Base-by-base conservation (phyloP, 306 rosid species). In the Lathyrus aphaca region DNA sequence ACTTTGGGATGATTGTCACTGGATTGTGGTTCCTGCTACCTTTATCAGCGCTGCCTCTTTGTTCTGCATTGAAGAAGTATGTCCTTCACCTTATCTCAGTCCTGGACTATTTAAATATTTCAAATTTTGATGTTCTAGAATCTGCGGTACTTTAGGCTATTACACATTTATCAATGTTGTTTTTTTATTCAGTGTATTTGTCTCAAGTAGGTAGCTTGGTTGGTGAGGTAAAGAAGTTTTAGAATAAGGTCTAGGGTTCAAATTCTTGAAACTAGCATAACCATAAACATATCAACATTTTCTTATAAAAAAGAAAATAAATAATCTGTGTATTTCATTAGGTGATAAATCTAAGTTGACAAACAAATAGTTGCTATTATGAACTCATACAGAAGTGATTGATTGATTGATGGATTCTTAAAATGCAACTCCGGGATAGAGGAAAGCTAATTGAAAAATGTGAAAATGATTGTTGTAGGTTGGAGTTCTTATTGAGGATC, bases 401-500 rank as follows among this genome's bases (percentile, higher is more conserved):
- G 23, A 16, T 64, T 27, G 60, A 51, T 71, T 23, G 51, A 50
- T 71, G 48, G 65, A 64, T 54, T 70, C 46, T 76, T 77, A 55
- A 57, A 56, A 35, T 59, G 58, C 40, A 29, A 29, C 42, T 50
- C 58, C 9, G 8, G 53, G 53, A 4, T 40, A n/a, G 74, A 44
- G 15, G 43, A 67, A 75, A 62, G n/a, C 60, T 66, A 64, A 30
- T 64, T 8, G 16, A 60, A 45, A 25, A 19, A 61, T 71, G 71
- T 81, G 25, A 42, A 44, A 44, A 53, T 66, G 61, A 55, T 60
- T 74, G 54, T 4, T 68, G 59, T 50, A 92, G 98, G 98, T 92
- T 53, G 98, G 98, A 72, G 98, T 89, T 76, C 98, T 92, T 15
- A 92, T 92, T 65, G 98, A 92, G 80, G 98, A 92, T 76, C 98